Conservation (phyloP, 75 land plant genomes). For the Cupressus sempervirens region DNA sequence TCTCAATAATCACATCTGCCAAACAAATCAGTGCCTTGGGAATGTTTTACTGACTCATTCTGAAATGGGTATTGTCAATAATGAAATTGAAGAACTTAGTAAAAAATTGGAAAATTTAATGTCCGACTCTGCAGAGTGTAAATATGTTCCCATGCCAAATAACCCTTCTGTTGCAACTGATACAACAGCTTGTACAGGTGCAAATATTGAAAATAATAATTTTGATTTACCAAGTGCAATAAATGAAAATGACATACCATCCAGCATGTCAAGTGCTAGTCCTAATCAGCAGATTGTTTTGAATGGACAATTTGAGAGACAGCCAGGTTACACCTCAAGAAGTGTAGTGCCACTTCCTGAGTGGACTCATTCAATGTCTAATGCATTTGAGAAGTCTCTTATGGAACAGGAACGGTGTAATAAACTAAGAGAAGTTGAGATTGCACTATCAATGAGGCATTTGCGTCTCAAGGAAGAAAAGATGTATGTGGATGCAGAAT, state of each 20-base stretch:
- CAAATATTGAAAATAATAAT: neutral
- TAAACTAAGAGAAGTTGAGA: conserved; percentile 60
- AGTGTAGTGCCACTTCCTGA: neutral
- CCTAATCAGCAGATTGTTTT: conserved; percentile 18
- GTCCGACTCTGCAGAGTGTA: neutral
- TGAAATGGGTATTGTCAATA: neutral
- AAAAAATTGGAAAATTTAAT: neutral
- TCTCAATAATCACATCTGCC: neutral
- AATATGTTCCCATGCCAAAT: neutral
- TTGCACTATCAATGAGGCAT: conserved; percentile 37
- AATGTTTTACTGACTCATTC: neutral
- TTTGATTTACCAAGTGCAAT: neutral
- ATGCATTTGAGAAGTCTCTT: conserved; percentile 50
- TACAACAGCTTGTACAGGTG: neutral
- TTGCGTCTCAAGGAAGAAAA: conserved; percentile 52
- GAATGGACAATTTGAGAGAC: conserved; percentile 12
- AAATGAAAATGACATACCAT: neutral
- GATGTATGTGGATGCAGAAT: conserved; percentile 39
- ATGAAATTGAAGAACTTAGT: conserved; percentile 5
- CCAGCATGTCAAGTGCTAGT: neutral
- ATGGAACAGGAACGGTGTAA: conserved; percentile 60
- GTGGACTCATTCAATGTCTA: conserved; percentile 12
- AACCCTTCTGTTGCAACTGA: conserved; percentile 8
- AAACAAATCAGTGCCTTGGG: neutral
- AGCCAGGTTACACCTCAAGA: conserved; percentile 12